Evolutionary conservation across 78 protist genomes (phyloP).

Genomic region (Tieghemostelium lacteum): DNA sequence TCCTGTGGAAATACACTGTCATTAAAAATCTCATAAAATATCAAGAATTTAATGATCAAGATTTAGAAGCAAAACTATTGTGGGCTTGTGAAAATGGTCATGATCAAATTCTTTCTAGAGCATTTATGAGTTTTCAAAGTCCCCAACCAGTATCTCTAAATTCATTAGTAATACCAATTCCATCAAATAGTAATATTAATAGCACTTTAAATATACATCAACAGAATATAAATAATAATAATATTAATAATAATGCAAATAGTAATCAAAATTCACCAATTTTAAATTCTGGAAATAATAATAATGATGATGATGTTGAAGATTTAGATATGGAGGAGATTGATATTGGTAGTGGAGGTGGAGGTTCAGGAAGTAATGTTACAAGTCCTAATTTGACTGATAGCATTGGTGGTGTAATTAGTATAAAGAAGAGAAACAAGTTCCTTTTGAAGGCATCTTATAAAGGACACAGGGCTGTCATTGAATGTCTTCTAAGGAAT

Average conservation of each 20-base stretch:
- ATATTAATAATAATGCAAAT: neutral
- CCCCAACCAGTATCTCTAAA: neutral
- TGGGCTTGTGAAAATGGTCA: constrained; percentile 82
- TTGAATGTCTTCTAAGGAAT: constrained; percentile 43
- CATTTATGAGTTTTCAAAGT: constrained; percentile 44
- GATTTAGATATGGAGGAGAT: constrained; percentile 65
- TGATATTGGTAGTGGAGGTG: too few species aligned
- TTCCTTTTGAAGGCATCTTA: constrained; percentile 67
- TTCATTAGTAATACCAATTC: neutral
- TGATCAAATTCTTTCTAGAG: constrained; percentile 52
- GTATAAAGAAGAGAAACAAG: constrained; percentile 47
- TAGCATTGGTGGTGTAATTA: constrained; percentile 20
- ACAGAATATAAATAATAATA: neutral
- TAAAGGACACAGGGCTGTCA: constrained; percentile 70
- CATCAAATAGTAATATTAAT: neutral
- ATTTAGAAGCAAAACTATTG: constrained; percentile 34
- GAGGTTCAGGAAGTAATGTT: constrained; percentile 1
- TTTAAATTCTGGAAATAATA: neutral
- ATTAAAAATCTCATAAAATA: constrained; percentile 33
- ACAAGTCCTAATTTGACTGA: constrained; percentile 46
- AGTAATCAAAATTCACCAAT: neutral
- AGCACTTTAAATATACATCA: neutral
- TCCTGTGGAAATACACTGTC: constrained; percentile 54
- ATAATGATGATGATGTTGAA: constrained; percentile 10
- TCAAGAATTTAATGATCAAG: constrained; percentile 25